Percentiles rank a stretch among this genome's conserved stretches.
These are phyloP conservation scores for Ophiostoma tasmaniense DNA, from an alignment of 2,329 filamentous ascomycete species.

Conservation along the genomic window DNA sequence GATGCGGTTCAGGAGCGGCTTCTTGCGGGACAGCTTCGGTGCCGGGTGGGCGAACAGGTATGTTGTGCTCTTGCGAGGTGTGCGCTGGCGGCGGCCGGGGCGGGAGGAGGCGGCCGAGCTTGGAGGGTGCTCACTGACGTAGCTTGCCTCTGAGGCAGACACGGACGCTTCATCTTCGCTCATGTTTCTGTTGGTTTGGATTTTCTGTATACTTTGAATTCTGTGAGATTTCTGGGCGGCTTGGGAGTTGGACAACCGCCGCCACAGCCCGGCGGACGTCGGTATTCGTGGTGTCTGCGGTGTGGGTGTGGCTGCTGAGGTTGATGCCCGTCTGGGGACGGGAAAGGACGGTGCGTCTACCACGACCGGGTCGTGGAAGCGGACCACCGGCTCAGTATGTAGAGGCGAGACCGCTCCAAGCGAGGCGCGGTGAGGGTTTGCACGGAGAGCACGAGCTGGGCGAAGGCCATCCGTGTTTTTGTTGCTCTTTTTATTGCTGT, in stretches of 20 bases:
- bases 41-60: slow-evolving; percentile 62
- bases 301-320: neutral
- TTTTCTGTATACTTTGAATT: no score
- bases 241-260: slow-evolving; percentile 4
- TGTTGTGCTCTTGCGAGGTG: slow-evolving; percentile 48
- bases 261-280: slow-evolving; percentile 14
- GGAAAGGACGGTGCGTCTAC: slow-evolving; percentile 21
- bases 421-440: slow-evolving; percentile 2
- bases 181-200: slow-evolving; percentile 21
- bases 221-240: no score
- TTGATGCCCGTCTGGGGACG: neutral
- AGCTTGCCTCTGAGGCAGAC: slow-evolving; percentile 40
- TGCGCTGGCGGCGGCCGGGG: slow-evolving; percentile 31
- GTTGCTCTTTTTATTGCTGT: no score
- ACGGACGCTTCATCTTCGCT: slow-evolving; percentile 44
- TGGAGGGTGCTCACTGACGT: slow-evolving; percentile 30
- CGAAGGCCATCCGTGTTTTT: neutral
- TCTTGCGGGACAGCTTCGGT: slow-evolving; percentile 49
- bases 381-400: slow-evolving; percentile 32
- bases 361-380: slow-evolving; percentile 35
- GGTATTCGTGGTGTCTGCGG: neutral
- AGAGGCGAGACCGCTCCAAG: slow-evolving; percentile 5
- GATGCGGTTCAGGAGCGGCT: slow-evolving; percentile 57
- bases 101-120: slow-evolving; percentile 32
- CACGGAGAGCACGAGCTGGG: slow-evolving; percentile 13